These are phyloP conservation scores for Raddia distichophylla DNA, from an alignment of 176 grass and related monocot genomes.

Conservation along the genomic window DNA sequence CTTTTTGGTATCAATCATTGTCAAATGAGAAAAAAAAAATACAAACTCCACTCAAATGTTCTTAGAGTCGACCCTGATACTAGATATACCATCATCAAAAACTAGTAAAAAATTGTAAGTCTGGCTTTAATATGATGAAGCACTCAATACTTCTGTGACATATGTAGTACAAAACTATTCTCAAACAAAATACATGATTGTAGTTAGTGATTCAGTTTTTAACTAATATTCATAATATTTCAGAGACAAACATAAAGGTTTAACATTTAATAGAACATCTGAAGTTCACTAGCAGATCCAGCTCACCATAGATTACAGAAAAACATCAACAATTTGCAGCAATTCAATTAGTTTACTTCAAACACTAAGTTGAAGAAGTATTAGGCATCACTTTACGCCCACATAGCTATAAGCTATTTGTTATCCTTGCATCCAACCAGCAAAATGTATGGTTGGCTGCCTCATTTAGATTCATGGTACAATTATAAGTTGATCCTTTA, in stretches of 20 bases:
- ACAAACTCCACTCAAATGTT: slow-evolving; percentile 24
- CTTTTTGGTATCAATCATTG: slow-evolving; percentile 48
- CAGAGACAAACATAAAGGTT: not conserved
- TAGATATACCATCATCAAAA: slow-evolving; percentile 30
- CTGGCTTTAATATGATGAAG: not conserved
- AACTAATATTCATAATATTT: slow-evolving; percentile 9
- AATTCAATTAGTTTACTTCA: slow-evolving; percentile 12
- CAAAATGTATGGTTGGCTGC: not conserved
- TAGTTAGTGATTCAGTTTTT: slow-evolving; percentile 21
- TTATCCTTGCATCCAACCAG: slow-evolving; percentile 7
- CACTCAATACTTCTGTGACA: slow-evolving; percentile 3
- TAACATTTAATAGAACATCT: slow-evolving; percentile 1
- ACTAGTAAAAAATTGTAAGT: slow-evolving; percentile 2
- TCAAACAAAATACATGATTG: slow-evolving; percentile 1
- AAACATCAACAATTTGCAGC: not conserved
- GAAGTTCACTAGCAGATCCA: not conserved
- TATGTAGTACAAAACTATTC: not conserved
- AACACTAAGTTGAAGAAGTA: not conserved
- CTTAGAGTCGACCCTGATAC: not conserved
- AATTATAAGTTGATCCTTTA: slow-evolving; percentile 7
- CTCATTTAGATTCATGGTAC: not conserved
- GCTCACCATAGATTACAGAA: not conserved
- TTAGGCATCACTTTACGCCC: not conserved
- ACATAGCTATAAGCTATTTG: not conserved
- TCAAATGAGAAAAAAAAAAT: not conserved